Evolutionary conservation across 2,329 filamentous ascomycete genomes (phyloP), one percentile per base, ranked within the genome.

Genomic region (Tothia fuscella): DNA sequence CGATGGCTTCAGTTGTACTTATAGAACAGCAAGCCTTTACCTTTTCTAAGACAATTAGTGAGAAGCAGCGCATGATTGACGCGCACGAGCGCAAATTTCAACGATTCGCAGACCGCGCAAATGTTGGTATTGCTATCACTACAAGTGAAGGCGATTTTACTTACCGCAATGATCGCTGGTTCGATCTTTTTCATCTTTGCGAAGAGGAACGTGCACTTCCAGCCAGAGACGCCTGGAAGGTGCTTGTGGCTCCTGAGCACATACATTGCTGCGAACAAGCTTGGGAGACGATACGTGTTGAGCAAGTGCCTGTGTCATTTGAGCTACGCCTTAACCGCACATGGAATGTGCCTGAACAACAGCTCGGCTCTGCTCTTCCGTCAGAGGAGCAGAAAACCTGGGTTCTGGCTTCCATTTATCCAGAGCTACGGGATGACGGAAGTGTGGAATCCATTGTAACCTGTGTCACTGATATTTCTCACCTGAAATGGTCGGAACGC

Each of bases 91-190:
- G 17, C 9, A 54, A 53, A 19, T 66, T 66, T 35, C 54, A 59
- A 14, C 50, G 58, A 3, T 59, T 66, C 47, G 61, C 62, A 2
- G 4, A 17, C 9, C 20, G 40, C 13, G 40, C 67, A 70, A 2
- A 73, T 76, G 49, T 78, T 80, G 51, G 77, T 82, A 51, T 78
- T 76, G 47, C 82, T 82, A 55, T 71, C 12, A 14, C 30, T 6
- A 21, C 28, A 16, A 20, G 22, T 10, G 21, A 35, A 12, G 40
- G 32, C n/a, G 17, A 42, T 16, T 21, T 39, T 10, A 37, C 22
- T 2, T 42, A 36, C n/a, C n/a, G 31, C 3, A 42, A 42, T 25
- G 32, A 31, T 16, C 7, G 14, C 3, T 42, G 40, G 40, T 25
- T 33, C 6, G 32, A 35, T 5, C 19, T 42, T 5, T 36, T 35